A percentile compares a stretch with the other conserved stretches of the same genome.
Evolutionary conservation across 805 yeast species (phyloP).

Genomic region (Kurtzmaniella cleridarum): DNA sequence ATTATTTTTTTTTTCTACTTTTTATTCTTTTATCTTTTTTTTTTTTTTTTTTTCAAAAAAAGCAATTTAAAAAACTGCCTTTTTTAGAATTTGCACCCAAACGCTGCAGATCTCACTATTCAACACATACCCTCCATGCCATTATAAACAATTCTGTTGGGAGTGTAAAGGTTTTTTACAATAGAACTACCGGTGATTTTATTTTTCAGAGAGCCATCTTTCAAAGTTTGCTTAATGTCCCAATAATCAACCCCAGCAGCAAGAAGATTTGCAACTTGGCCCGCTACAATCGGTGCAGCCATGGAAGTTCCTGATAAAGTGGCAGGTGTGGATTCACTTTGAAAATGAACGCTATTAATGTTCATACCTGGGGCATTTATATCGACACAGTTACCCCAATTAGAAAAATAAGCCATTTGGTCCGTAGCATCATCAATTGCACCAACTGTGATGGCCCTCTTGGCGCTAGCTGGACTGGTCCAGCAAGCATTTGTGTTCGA

Average conservation of each 20-base stretch:
- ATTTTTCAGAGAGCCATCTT: conserved; percentile 43
- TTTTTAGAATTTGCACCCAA: too few relatives aligned
- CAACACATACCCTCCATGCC: conserved; percentile 17
- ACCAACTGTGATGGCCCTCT: conserved; percentile 73
- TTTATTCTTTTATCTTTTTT: too few relatives aligned
- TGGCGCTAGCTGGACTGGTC: conserved; percentile 83
- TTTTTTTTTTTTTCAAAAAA: too few relatives aligned
- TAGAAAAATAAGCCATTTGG: conserved; percentile 70
- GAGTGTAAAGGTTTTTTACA: conserved; percentile 47
- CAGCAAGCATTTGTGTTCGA: conserved; percentile 70
- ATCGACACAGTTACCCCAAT: conserved; percentile 91
- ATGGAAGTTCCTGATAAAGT: conserved; percentile 72
- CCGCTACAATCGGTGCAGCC: conserved; percentile 76
- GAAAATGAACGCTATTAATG: conserved; percentile 46
- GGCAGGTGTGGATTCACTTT: background rate
- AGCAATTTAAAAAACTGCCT: too few relatives aligned
- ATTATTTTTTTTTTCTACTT: too few relatives aligned
- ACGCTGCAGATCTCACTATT: background rate
- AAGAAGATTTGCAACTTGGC: conserved; percentile 52
- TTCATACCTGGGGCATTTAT: conserved; percentile 77
- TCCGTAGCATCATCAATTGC: conserved; percentile 78
- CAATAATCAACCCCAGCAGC: conserved; percentile 43
- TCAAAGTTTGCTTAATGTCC: conserved; percentile 37
- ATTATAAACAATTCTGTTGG: conserved; percentile 49
- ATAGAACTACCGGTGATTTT: conserved; percentile 44